Conservation (phyloP, 768 basidiomycete genomes). For the Boletus pseudo-olivaceus region DNA sequence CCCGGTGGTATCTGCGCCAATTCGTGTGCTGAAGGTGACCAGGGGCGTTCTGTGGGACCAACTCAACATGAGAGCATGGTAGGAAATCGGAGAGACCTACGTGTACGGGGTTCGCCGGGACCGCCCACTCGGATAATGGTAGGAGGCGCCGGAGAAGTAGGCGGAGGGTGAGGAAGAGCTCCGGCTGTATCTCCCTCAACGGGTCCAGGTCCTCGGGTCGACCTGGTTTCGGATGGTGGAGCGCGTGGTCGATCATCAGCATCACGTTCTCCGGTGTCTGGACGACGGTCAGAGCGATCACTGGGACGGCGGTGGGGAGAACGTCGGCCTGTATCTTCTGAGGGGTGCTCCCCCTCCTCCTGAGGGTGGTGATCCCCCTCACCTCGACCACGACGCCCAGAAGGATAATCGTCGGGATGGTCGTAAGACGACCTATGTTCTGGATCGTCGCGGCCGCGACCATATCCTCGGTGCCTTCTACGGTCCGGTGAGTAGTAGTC, state of each 20-base stretch:
- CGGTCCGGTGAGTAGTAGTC: slow-evolving; percentile 13
- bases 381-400: background rate
- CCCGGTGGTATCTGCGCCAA: slow-evolving; percentile 8
- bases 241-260: slow-evolving; percentile 11
- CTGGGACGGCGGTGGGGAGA: slow-evolving; percentile 9
- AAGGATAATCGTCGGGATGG: too few relatives aligned
- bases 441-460: slow-evolving; percentile 5
- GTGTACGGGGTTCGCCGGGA: slow-evolving; percentile 4
- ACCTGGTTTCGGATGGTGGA: slow-evolving; percentile 9
- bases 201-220: slow-evolving; percentile 7
- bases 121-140: slow-evolving; percentile 30
- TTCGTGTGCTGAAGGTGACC: slow-evolving; percentile 10
- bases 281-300: slow-evolving; percentile 10
- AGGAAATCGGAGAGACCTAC: slow-evolving; percentile 11
- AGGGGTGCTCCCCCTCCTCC: background rate
- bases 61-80: slow-evolving; percentile 1
- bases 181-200: slow-evolving; percentile 8
- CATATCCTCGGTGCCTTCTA: background rate
- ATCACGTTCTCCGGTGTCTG: slow-evolving; percentile 8
- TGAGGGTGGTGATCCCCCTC: background rate
- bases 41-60: slow-evolving; percentile 14
- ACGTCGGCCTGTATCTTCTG: slow-evolving; percentile 10
- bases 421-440: slow-evolving; percentile 1
- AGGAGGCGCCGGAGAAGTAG: slow-evolving; percentile 23
- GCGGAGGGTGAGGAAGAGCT: slow-evolving; percentile 2